Percentiles rank a stretch among this genome's conserved stretches.
phyloP scores from a whole-genome alignment of 805 yeast species.

The Yamadazyma ubonensis region DNA sequence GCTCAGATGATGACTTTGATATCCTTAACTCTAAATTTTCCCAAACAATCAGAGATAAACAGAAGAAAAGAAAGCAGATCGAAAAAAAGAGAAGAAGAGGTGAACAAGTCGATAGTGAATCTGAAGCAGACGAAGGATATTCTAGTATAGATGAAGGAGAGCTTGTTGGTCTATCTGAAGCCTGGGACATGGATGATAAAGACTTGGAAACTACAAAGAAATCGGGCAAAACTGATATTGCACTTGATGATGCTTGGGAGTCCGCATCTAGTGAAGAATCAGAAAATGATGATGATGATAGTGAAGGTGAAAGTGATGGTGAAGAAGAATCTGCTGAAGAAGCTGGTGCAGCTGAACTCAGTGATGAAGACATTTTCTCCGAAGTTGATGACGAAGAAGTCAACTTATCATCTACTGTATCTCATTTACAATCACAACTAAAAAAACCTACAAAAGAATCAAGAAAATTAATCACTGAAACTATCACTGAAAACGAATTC shows the following conservation, averaged over 20 bases:
- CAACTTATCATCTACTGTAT: constrained; percentile 51
- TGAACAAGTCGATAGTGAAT: constrained; percentile 36
- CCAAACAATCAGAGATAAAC: constrained; percentile 62
- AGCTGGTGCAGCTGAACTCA: constrained; percentile 17
- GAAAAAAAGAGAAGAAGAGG: constrained; percentile 27
- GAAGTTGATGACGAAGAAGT: constrained; percentile 47
- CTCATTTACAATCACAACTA: constrained; percentile 33
- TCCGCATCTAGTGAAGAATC: constrained; percentile 20
- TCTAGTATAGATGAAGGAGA: constrained; percentile 75
- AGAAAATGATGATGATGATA: constrained; percentile 17
- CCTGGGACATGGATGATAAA: constrained; percentile 79
- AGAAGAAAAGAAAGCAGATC: constrained; percentile 33
- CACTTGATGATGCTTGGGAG: constrained; percentile 32
- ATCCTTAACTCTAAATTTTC: constrained; percentile 64
- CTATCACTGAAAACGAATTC: constrained; percentile 66
- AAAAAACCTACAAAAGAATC: constrained; percentile 36
- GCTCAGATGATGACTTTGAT: constrained; percentile 73
- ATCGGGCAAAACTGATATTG: constrained; percentile 16
- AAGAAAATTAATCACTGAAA: constrained; percentile 52
- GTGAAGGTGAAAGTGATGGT: constrained; percentile 24
- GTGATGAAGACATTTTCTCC: constrained; percentile 28
- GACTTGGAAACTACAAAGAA: constrained; percentile 31
- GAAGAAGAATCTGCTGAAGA: constrained; percentile 11
- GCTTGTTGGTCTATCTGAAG: constrained; percentile 75
- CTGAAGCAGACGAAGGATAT: constrained; percentile 53